Evolutionary conservation across 495 filamentous ascomycete species (phyloP), one percentile per base, ranked within the genome.

Genomic region (Aspergillus cavernicola): DNA sequence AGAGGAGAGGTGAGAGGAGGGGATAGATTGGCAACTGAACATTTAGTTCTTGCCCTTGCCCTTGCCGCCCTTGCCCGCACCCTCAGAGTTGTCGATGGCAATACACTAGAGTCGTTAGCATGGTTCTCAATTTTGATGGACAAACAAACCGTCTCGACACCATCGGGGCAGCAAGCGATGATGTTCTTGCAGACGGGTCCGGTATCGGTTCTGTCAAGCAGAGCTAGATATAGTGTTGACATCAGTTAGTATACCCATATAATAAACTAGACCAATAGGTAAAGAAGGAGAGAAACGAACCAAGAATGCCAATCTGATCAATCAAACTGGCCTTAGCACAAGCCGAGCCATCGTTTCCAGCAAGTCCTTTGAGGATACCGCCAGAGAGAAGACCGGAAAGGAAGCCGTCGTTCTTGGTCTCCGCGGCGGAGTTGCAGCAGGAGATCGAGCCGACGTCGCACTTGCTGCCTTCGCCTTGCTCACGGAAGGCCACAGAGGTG

Each of bases 101-200:
- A 46, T 31, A 10, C 42, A 46, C 41, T 44, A 6, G 13, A 3
- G 1, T 9, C 12, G 11, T 42, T 26, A 42, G 39, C 39, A 12
- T 28, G 16, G 1, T 11, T 20, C 22, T n/a, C n/a, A n/a, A n/a
- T n/a, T n/a, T 16, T 7, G 24, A 42, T 12, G 39, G 4, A 28
- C 10, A 6, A 15, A 44, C 41, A 19, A 29, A 44, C 41, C 20
- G 26, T 46, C 2, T n/a, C 20, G 13, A 15, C 20, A 6, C 28
- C 42, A 6, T 46, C 42, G 12, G 42, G 28, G 23, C 42, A 46
- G 16, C 42, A 46, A 29, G 42, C 42, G 16, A 46, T n/a, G 9
- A 46, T 46, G 18, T 33, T 32, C 28, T 46, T 46, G 42, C 42
- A 46, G 28, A 46, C 42, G 42, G 42, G 42, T n/a, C 42, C 42